Conservation (phyloP, 2,329 filamentous ascomycete genomes). For the Fusarium hainanense region DNA sequence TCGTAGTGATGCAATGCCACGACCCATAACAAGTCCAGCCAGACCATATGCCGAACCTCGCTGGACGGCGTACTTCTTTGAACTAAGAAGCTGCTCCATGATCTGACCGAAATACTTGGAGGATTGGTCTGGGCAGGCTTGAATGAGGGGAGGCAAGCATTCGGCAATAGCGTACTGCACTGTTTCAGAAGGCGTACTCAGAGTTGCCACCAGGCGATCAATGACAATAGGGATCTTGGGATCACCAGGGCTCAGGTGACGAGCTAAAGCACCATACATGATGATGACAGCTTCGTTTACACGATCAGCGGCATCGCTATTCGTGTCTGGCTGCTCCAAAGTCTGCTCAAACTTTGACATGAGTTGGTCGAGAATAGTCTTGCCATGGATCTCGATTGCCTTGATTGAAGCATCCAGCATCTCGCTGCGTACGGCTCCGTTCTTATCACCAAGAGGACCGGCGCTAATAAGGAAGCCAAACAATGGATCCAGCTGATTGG, state of each 20-base stretch:
- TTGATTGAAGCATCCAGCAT: conserved; percentile 92
- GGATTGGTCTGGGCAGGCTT: conserved; percentile 80
- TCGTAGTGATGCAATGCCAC: conserved; percentile 81
- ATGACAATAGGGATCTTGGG: conserved; percentile 88
- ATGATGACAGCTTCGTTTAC: conserved; percentile 98
- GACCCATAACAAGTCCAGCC: conserved; percentile 89
- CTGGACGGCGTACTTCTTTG: conserved; percentile 91
- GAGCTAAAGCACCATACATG: conserved; percentile 92
- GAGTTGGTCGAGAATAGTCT: conserved; percentile 83
- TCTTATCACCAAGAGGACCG: conserved; percentile 88
- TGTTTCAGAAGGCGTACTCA: conserved; percentile 94
- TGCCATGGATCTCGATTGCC: conserved; percentile 84
- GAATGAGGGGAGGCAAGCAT: conserved; percentile 91
- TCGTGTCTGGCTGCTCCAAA: conserved; percentile 85
- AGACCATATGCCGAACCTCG: conserved; percentile 95
- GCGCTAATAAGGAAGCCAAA: conserved; percentile 86
- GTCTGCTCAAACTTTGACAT: conserved; percentile 93
- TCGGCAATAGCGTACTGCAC: conserved; percentile 97
- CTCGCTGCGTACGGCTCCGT: conserved; percentile 79
- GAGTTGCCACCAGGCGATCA: conserved; percentile 83
- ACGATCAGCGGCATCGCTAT: conserved; percentile 83
- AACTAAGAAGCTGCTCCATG: conserved; percentile 82
- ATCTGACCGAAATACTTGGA: conserved; percentile 84
- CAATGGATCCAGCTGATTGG: conserved; percentile 77
- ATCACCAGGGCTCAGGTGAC: conserved; percentile 88